Evolutionary conservation across 1,139 yeast genomes (phyloP), one percentile per base, ranked within the genome.

Genomic region (Candida sp.): DNA sequence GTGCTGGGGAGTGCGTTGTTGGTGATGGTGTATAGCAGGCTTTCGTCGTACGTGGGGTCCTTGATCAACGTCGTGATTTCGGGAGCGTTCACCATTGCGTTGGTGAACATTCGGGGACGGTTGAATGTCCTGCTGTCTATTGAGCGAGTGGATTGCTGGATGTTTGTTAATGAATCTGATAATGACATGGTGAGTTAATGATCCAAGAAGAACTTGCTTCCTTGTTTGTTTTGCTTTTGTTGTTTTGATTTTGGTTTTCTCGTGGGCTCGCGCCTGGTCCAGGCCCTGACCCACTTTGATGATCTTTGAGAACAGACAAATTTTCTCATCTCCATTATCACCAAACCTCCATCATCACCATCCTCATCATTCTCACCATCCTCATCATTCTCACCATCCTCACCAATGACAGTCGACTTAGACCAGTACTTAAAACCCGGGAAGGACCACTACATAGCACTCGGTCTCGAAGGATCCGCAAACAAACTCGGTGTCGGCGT

Each of bases 391-490:
- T n/a, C n/a, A n/a, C n/a, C 17, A 17, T 17, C 17, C 17, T 17
- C 17, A 17, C 17, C 17, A 2, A 65, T 66, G 68, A 58, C 69
- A 25, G 75, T 75, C 3, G 73, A 77, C 55, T 63, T 78, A 42
- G 83, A 78, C 58, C 55, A 63, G 47, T 69, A 64, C 55, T 65
- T 68, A 42, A 73, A 71, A 46, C 77, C 77, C 2, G 84, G 79
- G 11, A 73, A 78, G 54, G 69, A 71, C 50, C 74, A 74, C 63
- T 88, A 86, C 59, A 69, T 90, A 17, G 97, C 97, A 0, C 65
- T 94, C 1, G 99, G 99, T 0, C 80, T 94, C 30, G 99, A 94
- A 68, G 99, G 99, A 1, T 92, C 98, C 0, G 99, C 99, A 30
- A 94, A 94, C 66, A 94, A 94, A 65, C 77, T 94, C 1, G 99